Evolutionary conservation across 441 rosid genomes (phyloP), one percentile per base, ranked within the genome.

Genomic region (Populus tomentosa): DNA sequence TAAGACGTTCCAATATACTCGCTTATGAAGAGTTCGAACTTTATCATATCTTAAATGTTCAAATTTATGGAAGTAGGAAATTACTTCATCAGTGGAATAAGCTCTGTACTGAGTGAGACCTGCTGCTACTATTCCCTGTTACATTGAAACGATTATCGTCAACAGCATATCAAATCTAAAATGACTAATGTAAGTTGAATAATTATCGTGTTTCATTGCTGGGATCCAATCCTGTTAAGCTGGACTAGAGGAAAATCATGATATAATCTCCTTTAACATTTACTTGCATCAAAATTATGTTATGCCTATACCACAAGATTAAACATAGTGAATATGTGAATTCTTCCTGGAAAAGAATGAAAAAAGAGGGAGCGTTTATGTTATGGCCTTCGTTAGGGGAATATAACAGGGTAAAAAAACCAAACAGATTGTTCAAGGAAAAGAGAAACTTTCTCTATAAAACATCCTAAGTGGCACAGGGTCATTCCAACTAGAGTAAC

Each of bases 81-180:
- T 77, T 86, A 94, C 98, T 87, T 95, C 98, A 80, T 93, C 98
- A 3, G 97, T 90, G 78, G 98, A 95, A 74, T 90, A 95, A 87
- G 98, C 98, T 89, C 92, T 87, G 85, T 93, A 93, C 56, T 91
- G 98, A 13, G 98, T 93, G 71, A 95, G 91, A 71, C 98, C 98
- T 56, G 98, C 95, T 42, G 97, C 98, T 35, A 91, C 82, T 63
- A 90, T 93, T 75, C 98, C 98, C 98, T 95, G 84, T 42, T 46
- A 70, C 73, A 75, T 67, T 74, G 78, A 36, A 83, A 72, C 53
- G 46, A 77, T 66, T 71, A 65, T 4, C 62, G 72, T 30, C 53
- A 62, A 53, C 26, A 18, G 21, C 50, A 53, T 11, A 21, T 24
- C 23, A 70, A 26, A 42, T 77, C 24, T 28, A 30, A 18, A 64